phyloP scores from a whole-genome alignment of 345 rosid species.

The Aquilaria yunnanensis region DNA sequence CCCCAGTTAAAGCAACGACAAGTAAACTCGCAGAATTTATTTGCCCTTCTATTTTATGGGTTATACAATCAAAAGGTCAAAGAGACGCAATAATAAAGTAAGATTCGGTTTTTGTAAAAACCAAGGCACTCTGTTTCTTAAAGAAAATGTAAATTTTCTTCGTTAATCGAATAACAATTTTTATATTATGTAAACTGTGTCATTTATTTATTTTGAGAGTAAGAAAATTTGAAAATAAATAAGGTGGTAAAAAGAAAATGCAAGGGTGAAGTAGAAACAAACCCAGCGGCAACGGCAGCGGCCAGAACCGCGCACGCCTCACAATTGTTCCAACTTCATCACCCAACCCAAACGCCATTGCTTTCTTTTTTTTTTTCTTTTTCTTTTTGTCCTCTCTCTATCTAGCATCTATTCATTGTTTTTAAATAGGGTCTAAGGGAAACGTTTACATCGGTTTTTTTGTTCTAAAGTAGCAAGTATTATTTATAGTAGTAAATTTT shows the following conservation, averaged over 20 bases:
- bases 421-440: background rate
- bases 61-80: too few species aligned
- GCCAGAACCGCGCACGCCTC: conserved; percentile 16
- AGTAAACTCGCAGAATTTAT: too few species aligned
- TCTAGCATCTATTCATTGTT: background rate
- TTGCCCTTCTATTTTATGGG: too few species aligned
- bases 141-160: too few species aligned
- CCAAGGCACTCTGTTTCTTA: too few species aligned
- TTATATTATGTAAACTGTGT: too few species aligned
- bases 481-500: background rate
- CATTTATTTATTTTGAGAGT: background rate
- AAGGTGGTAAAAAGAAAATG: background rate
- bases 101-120: too few species aligned
- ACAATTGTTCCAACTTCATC: conserved; percentile 7
- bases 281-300: conserved; percentile 23
- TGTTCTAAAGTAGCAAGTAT: background rate
- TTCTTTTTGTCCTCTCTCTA: too few species aligned
- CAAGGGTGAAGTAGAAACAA: conserved; percentile 18
- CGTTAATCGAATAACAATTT: too few species aligned
- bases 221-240: background rate
- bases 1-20: too few species aligned
- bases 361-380: too few species aligned
- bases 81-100: too few species aligned
- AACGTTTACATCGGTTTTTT: background rate
- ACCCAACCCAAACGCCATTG: background rate